Conservation (phyloP, 192 early-diverging fungal genomes). For the Backusella australiensis region DNA sequence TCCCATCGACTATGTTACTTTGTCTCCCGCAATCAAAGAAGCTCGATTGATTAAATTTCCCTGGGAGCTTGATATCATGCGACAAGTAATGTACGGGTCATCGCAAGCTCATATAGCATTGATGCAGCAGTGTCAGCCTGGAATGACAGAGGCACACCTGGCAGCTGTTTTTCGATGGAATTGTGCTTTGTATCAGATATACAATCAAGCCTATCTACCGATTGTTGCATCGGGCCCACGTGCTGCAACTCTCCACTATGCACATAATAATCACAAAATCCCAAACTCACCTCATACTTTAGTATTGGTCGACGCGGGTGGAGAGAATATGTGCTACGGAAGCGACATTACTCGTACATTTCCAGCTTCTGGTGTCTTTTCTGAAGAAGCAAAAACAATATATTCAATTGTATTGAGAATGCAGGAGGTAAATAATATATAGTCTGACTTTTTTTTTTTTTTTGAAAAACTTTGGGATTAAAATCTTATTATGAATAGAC, state of each 20-base stretch:
- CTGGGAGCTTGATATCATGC: constrained; percentile 78
- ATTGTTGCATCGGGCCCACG: constrained; percentile 81
- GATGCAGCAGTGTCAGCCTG: constrained; percentile 68
- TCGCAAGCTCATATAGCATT: constrained; percentile 75
- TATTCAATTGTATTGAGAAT: constrained; percentile 83
- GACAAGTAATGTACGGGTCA: constrained; percentile 71
- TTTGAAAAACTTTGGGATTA: neutral
- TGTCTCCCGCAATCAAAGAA: constrained; percentile 62
- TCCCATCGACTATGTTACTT: constrained; percentile 16
- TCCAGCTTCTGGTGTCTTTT: constrained; percentile 76
- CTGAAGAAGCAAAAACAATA: constrained; percentile 68
- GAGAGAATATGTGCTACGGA: constrained; percentile 79
- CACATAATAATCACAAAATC: constrained; percentile 63
- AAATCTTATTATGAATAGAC: constrained; percentile 28
- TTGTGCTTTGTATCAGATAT: constrained; percentile 61
- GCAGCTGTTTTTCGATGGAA: constrained; percentile 79
- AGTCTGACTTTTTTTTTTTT: neutral
- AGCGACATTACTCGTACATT: constrained; percentile 90
- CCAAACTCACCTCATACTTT: constrained; percentile 42
- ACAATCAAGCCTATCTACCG: constrained; percentile 78
- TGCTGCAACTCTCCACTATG: constrained; percentile 86
- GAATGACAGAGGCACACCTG: constrained; percentile 70
- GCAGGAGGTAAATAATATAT: constrained; percentile 51
- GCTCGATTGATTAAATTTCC: constrained; percentile 82
- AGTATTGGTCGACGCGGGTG: constrained; percentile 87